Conservation (phyloP, 192 early-diverging fungal genomes). For the Backusella parvicylindrica region DNA sequence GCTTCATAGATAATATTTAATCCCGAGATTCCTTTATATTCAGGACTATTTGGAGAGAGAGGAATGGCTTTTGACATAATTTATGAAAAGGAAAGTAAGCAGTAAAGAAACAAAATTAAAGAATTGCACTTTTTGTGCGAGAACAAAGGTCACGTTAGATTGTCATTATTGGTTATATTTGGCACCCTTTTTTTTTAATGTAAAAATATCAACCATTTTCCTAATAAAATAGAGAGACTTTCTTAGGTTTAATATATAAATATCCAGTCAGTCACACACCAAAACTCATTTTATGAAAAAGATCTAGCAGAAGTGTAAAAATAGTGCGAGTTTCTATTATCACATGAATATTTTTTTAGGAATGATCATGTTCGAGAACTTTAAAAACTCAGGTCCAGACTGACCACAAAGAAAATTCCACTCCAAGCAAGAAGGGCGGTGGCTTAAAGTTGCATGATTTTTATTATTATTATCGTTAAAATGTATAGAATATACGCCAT, state of each 20-base stretch:
- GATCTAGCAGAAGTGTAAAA: not conserved
- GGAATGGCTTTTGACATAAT: constrained; percentile 9
- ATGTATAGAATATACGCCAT: not conserved
- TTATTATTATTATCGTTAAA: not conserved
- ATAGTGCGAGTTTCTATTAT: not conserved
- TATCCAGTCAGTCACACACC: not conserved
- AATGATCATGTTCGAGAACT: not conserved
- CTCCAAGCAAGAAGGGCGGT: not conserved
- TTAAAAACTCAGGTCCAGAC: no score
- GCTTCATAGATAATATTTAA: constrained; percentile 40
- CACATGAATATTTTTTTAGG: not conserved
- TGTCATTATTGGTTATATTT: not conserved
- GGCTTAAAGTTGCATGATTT: not conserved
- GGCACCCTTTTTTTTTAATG: no score
- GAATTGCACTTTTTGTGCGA: not conserved
- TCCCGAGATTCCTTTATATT: constrained; percentile 32
- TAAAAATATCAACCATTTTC: no score
- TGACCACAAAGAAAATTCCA: not conserved
- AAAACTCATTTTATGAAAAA: not conserved
- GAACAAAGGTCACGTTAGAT: not conserved
- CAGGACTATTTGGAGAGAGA: constrained; percentile 48
- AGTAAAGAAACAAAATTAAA: not conserved
- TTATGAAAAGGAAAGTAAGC: not conserved
- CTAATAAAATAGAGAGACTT: no score
- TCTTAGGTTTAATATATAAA: not conserved